Evolutionary conservation across 2,329 filamentous ascomycete genomes (phyloP).

Genomic region (Acephala macrosclerotiorum): DNA sequence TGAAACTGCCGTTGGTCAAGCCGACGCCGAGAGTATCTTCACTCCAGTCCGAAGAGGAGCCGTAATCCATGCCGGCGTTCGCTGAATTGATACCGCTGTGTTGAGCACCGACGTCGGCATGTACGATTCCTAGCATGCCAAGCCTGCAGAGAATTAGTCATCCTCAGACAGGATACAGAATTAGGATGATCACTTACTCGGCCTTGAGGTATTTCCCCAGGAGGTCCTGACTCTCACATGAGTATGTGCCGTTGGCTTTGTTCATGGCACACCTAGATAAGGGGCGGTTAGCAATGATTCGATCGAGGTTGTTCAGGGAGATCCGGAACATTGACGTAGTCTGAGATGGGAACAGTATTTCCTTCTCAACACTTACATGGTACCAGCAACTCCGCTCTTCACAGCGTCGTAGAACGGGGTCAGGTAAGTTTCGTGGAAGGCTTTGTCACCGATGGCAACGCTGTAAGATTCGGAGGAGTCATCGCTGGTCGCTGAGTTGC

Average conservation of each 20-base stretch:
- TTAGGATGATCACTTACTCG: not conserved
- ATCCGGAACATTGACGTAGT: too few relatives aligned
- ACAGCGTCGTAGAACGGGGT: slow-evolving; percentile 68
- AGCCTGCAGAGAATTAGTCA: slow-evolving; percentile 1
- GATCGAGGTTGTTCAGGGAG: not conserved
- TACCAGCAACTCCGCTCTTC: slow-evolving; percentile 73
- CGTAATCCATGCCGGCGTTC: slow-evolving; percentile 24
- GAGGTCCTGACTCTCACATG: slow-evolving; percentile 21
- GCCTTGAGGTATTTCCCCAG: slow-evolving; percentile 43
- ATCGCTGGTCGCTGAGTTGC: not conserved
- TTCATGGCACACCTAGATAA: slow-evolving; percentile 69
- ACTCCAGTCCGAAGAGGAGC: slow-evolving; percentile 21
- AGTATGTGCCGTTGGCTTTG: slow-evolving; percentile 40
- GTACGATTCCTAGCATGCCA: slow-evolving; percentile 22
- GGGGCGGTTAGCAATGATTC: too few relatives aligned
- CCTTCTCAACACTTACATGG: slow-evolving; percentile 58
- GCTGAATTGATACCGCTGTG: slow-evolving; percentile 22
- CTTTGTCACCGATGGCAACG: slow-evolving; percentile 70
- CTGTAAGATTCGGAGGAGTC: slow-evolving; percentile 47
- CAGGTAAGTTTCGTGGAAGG: slow-evolving; percentile 69
- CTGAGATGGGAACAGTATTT: not conserved
- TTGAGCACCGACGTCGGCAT: slow-evolving; percentile 20
- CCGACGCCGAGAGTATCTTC: slow-evolving; percentile 15
- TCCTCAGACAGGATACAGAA: too few relatives aligned
- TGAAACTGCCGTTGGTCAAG: slow-evolving; percentile 30